Evolutionary conservation across 139 green algal species (phyloP).

Genomic region (Coccomyxa sp.): DNA sequence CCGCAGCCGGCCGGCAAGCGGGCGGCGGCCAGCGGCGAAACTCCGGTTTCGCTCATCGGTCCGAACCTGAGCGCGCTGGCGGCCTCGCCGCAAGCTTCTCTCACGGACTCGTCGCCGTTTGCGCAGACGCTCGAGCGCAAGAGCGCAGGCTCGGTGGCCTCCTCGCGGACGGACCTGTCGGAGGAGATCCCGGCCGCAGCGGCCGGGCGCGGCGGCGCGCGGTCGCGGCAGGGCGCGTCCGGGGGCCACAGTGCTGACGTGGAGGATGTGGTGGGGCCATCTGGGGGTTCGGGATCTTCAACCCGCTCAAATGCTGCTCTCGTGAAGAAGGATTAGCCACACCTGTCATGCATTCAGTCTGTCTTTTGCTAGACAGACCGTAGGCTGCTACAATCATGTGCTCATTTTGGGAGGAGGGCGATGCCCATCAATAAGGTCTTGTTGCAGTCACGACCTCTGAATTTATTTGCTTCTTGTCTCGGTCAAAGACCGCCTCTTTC

Average conservation of each 20-base stretch:
- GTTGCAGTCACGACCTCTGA: too few species aligned
- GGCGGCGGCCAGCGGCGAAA: neutral
- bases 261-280: neutral
- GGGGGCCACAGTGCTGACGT: too few species aligned
- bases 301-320: neutral
- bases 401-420: too few species aligned
- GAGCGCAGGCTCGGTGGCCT: neutral
- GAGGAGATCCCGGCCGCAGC: too few species aligned
- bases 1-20: neutral
- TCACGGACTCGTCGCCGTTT: neutral
- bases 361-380: too few species aligned
- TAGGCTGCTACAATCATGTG: too few species aligned
- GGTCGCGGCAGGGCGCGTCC: too few species aligned
- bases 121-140: neutral
- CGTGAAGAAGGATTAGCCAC: neutral
- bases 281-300: neutral
- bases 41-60: neutral
- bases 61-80: neutral
- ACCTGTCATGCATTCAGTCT: neutral
- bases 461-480: too few species aligned
- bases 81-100: neutral
- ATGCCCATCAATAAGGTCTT: too few species aligned
- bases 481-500: too few species aligned
- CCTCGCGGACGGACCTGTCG: neutral
- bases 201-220: too few species aligned